Base-by-base conservation (phyloP, 176 grass and related monocot species). In the Phoenix roebelenii region DNA sequence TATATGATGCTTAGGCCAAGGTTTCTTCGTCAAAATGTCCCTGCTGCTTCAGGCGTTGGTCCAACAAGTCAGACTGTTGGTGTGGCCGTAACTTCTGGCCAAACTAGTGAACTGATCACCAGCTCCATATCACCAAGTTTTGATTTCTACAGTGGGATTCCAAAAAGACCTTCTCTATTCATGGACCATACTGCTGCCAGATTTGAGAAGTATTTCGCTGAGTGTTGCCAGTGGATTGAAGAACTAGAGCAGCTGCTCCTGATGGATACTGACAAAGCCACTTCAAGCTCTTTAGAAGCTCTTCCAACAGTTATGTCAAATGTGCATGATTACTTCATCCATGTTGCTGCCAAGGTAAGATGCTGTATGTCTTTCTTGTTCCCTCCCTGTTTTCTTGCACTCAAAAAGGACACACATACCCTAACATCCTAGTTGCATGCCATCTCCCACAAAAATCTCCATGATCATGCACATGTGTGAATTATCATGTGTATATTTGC, bases 301-400 rank as follows among this genome's bases (percentile, higher is more conserved):
- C 50, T 97, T 23, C 71, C 84, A 32, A 84, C 73, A 83, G 84
- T 88, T 69, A 70, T 97, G 54, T 82, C 84, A 7, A 83, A 97
- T 70, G 55, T 90, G 61, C 76, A 88, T 61, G 92, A 80, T 61
- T 97, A 85, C 82, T 74, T 91, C 60, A 85, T 97, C n/a, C 71
- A 85, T 84, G 81, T 88, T 74, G 83, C 87, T 54, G 77, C 87
- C 50, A 85, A 97, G 92, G 92, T 97, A 79, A 75, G 72, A 18
- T 66, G 35, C 35, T 44, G 35, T 44, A 7, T 32, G 22, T 29
- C 58, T 51, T 25, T 6, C 19, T 18, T 69, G 3, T 49, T 49
- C 22, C 48, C 0, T 18, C 1, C 28, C n/a, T 49, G 35, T 9
- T 44, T 44, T 44, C 10, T 44, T 44, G 35, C 35, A 44, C 7